Conservation (phyloP, 2,329 filamentous ascomycete species). For the Thielaviopsis cerberus region DNA sequence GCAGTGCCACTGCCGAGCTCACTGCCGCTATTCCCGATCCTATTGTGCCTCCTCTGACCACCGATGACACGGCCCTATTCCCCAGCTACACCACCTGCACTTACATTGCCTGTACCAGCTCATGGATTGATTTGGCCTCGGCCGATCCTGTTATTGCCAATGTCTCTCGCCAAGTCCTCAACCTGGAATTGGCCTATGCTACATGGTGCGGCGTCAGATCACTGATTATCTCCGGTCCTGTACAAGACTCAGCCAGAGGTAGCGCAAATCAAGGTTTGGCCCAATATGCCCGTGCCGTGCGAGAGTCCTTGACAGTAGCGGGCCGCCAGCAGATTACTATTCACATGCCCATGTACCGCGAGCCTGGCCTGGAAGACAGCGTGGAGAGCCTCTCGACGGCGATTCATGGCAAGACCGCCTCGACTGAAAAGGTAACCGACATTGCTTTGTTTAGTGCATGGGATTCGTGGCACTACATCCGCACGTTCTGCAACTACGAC, state of each 20-base stretch:
- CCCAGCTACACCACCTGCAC: constrained; percentile 52
- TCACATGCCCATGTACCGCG: constrained; percentile 67
- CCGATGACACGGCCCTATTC: constrained; percentile 58
- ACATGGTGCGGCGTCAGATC: constrained; percentile 83
- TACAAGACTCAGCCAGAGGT: constrained; percentile 37
- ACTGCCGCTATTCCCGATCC: constrained; percentile 34
- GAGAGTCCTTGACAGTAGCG: constrained; percentile 58
- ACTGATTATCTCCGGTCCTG: constrained; percentile 64
- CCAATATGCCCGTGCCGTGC: constrained; percentile 69
- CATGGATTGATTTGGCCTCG: constrained; percentile 84
- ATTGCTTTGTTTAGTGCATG: constrained; percentile 62
- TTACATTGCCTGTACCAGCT: constrained; percentile 61
- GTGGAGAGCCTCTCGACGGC: constrained; percentile 31
- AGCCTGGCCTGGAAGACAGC: constrained; percentile 38
- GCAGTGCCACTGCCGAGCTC: constrained; percentile 21
- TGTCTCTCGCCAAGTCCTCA: constrained; percentile 75
- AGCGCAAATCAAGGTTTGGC: constrained; percentile 34
- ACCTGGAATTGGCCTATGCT: constrained; percentile 82
- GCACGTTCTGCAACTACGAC: constrained; percentile 72
- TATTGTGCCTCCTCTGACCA: constrained; percentile 50
- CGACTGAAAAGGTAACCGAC: constrained; percentile 23
- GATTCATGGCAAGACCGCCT: constrained; percentile 14
- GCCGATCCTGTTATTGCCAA: constrained; percentile 65
- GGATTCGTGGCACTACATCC: constrained; percentile 86
- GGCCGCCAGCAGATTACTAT: constrained; percentile 64